Conservation (phyloP, 208 protist species). For the Wallacemonas sp. region DNA sequence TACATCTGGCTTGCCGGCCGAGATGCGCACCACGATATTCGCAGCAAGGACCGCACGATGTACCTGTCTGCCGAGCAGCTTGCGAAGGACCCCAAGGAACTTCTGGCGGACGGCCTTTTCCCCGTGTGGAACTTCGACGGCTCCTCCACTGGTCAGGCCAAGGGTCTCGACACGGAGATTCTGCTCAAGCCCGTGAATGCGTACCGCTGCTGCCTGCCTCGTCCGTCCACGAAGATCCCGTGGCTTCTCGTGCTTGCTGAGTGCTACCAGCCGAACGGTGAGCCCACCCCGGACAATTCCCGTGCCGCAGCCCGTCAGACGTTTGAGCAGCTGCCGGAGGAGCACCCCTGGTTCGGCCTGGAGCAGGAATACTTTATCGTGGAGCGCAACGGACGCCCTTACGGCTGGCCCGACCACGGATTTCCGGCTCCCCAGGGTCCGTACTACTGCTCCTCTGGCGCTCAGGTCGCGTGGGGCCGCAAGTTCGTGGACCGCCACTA, state of each 20-base stretch:
- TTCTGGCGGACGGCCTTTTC: constrained; percentile 73
- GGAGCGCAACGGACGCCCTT: constrained; percentile 48
- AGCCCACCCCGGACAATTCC: constrained; percentile 92
- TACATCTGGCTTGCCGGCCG: constrained; percentile 89
- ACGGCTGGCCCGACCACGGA: constrained; percentile 88
- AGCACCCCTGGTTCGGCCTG: constrained; percentile 87
- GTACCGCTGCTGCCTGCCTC: constrained; percentile 71
- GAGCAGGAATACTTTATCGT: constrained; percentile 87
- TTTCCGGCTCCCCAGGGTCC: constrained; percentile 96
- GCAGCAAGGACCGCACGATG: constrained; percentile 86
- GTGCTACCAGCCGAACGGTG: constrained; percentile 91
- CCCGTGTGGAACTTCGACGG: constrained; percentile 98
- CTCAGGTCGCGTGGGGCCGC: constrained; percentile 78
- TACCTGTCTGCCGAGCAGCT: constrained; percentile 59
- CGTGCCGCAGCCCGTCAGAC: constrained; percentile 78
- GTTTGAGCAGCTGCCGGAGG: constrained; percentile 78
- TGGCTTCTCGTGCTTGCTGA: constrained; percentile 90
- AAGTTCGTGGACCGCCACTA: constrained; percentile 84
- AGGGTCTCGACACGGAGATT: constrained; percentile 80
- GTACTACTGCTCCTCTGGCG: constrained; percentile 96
- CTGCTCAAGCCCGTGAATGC: constrained; percentile 89
- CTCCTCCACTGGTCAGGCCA: constrained; percentile 86
- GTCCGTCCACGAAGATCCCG: constrained; percentile 77
- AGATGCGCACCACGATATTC: constrained; percentile 84
- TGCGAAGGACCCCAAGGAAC: constrained; percentile 61